Conservation (phyloP, 2,329 filamentous ascomycete genomes). For the Chaetomiaceae sp. region DNA sequence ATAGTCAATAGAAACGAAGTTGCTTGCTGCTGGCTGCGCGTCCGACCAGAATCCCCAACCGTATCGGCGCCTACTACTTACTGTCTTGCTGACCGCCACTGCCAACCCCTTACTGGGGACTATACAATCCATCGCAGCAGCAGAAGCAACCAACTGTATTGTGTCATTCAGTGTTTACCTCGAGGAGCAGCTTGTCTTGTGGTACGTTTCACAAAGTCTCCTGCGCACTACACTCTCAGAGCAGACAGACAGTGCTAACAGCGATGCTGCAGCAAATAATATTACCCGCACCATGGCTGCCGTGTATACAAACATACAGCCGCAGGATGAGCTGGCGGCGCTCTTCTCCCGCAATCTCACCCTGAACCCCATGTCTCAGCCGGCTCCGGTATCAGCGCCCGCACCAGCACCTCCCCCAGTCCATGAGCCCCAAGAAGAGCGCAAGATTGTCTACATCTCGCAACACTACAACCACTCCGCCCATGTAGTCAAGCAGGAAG, state of each 20-base stretch:
- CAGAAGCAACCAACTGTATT: background rate
- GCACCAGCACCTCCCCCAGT: constrained; percentile 25
- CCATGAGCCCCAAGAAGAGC: constrained; percentile 29
- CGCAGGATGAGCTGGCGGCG: constrained; percentile 75
- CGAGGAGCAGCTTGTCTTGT: background rate
- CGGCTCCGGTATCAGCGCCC: constrained; percentile 8
- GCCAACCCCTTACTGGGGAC: background rate
- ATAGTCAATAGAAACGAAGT: constrained; percentile 50
- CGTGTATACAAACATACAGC: constrained; percentile 51
- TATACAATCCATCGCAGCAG: background rate
- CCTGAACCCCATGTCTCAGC: constrained; percentile 44
- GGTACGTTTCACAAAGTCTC: background rate
- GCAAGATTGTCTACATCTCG: constrained; percentile 65
- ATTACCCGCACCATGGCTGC: constrained; percentile 35
- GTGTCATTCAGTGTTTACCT: background rate
- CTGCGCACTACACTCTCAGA: background rate
- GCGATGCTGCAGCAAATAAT: constrained; percentile 16
- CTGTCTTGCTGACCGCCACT: constrained; percentile 10
- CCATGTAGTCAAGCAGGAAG: constrained; percentile 51
- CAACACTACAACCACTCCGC: constrained; percentile 82
- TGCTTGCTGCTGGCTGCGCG: constrained; percentile 22
- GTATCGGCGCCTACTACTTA: background rate
- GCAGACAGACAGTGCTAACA: background rate
- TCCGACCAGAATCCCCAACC: constrained; percentile 11
- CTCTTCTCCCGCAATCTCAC: constrained; percentile 75